Base-by-base conservation (phyloP, 208 protist species). In the Herpetomonas tarakana region DNA sequence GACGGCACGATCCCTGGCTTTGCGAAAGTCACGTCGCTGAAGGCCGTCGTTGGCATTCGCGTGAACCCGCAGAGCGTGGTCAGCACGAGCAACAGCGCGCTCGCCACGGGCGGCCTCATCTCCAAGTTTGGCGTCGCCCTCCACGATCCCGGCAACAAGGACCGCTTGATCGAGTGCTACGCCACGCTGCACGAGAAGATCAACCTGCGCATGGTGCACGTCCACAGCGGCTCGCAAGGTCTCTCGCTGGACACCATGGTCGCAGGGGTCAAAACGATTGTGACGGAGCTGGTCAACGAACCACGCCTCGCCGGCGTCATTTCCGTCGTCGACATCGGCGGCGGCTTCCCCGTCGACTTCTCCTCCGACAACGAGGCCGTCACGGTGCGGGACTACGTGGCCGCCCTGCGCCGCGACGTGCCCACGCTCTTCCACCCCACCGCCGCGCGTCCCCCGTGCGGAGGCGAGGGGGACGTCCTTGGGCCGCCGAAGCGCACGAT, bases 111-210 rank as follows among this genome's bases (percentile, higher is more conserved):
- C 30, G 69, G 64, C 25, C 63, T 58, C 50, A 61, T 81, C 54
- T 84, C 75, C 65, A 91, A 91, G 65, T 91, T 91, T 62, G 83
- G 83, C 53, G 65, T 91, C 41, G 61, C 70, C 29, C 60, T 91
- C 56, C 71, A 72, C 62, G 80, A 86, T 29, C 55, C 57, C n/a
- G 72, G 62, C 31, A 68, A 78, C 49, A 62, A 58, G 61, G 65
- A 82, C 44, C 53, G 62, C 41, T 58, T 90, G 22, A 21, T 81
- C 25, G 59, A 77, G 1, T 57, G 59, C 52, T 77, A 78, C 26
- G 41, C 66, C 16, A 46, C 39, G 19, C 69, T 81, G 62, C 70
- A 81, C 65, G 62, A 74, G 45, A 21, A 57, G 39, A 69, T 76
- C 55, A 86, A 77, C 52, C 65, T 91, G 19, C 53, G 46, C 46